Evolutionary conservation across 2,329 filamentous ascomycete genomes (phyloP).

Genomic region (Hypoxylon sp.): DNA sequence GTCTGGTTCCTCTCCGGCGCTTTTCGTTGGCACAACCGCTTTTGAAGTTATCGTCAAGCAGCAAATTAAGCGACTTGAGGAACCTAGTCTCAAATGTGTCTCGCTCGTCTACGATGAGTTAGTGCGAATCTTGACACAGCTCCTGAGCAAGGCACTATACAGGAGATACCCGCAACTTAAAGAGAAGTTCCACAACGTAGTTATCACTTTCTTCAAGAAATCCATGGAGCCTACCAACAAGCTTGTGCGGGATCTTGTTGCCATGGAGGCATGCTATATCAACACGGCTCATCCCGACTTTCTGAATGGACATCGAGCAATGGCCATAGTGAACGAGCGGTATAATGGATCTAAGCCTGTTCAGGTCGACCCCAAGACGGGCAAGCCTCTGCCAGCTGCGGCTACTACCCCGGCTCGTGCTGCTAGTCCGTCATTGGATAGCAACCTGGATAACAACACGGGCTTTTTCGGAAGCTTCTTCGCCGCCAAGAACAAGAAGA

Average conservation of each 20-base stretch:
- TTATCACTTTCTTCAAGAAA: conserved; percentile 97
- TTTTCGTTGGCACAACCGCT: conserved; percentile 98
- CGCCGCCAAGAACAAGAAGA: conserved; percentile 99
- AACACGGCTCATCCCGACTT: conserved; percentile 99
- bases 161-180: conserved; percentile 93
- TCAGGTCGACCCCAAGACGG: conserved; percentile 98
- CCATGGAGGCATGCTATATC: conserved; percentile 97
- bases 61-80: conserved; percentile 95
- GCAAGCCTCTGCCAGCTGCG: conserved; percentile 83
- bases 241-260: conserved; percentile 89
- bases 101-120: conserved; percentile 97
- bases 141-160: conserved; percentile 90
- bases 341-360: conserved; percentile 85
- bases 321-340: conserved; percentile 97
- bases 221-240: conserved; percentile 99
- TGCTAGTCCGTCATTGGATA: conserved; percentile 77
- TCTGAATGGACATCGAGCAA: conserved; percentile 94
- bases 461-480: conserved; percentile 99
- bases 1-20: conserved; percentile 94
- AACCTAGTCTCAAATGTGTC: conserved; percentile 97
- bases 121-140: conserved; percentile 91
- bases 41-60: conserved; percentile 99
- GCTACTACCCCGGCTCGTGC: conserved; percentile 77
- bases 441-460: conserved; percentile 65
- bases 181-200: conserved; percentile 95